A percentile compares a stretch with the other conserved stretches of the same genome.
Conservation (phyloP, 257 asterid species). For the Jacaranda mimosifolia region DNA sequence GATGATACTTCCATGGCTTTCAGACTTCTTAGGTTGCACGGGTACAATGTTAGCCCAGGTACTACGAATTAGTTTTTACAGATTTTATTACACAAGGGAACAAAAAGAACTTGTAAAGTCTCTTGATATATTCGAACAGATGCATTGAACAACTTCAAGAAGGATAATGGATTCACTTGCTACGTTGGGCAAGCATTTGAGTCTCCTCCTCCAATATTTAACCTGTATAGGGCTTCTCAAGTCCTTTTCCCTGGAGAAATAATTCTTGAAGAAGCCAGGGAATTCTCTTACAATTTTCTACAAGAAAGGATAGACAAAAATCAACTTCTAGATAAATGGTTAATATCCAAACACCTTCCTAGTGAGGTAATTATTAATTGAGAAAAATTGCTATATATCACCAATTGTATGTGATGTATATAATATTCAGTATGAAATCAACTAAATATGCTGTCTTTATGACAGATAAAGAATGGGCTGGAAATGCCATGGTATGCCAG, state of each 20-base stretch:
- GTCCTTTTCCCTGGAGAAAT: conserved; percentile 52
- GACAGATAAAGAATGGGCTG: conserved; percentile 34
- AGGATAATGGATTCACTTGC: conserved; percentile 44
- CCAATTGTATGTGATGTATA: too few relatives aligned
- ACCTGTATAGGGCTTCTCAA: conserved; percentile 56
- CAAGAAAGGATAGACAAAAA: conserved; percentile 26
- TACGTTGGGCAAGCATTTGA: conserved; percentile 43
- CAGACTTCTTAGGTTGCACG: conserved; percentile 53
- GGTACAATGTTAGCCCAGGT: conserved; percentile 43
- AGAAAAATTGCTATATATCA: background rate
- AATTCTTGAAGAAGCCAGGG: conserved; percentile 46
- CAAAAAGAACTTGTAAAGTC: too few relatives aligned
- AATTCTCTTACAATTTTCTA: conserved; percentile 42
- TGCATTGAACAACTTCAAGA: conserved; percentile 46
- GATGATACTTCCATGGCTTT: conserved; percentile 55
- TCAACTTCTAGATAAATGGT: conserved; percentile 52
- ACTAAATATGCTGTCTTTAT: too few relatives aligned
- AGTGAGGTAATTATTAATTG: conserved; percentile 43
- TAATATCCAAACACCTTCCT: conserved; percentile 51
- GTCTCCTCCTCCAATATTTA: conserved; percentile 43
- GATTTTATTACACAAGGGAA: background rate
- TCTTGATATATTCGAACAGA: conserved; percentile 34
- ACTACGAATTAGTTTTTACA: background rate
- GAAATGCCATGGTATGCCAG: conserved; percentile 53
- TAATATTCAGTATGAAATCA: background rate